phyloP scores from a whole-genome alignment of 108 stramenopile genomes.

The Discostella stelligeroides region DNA sequence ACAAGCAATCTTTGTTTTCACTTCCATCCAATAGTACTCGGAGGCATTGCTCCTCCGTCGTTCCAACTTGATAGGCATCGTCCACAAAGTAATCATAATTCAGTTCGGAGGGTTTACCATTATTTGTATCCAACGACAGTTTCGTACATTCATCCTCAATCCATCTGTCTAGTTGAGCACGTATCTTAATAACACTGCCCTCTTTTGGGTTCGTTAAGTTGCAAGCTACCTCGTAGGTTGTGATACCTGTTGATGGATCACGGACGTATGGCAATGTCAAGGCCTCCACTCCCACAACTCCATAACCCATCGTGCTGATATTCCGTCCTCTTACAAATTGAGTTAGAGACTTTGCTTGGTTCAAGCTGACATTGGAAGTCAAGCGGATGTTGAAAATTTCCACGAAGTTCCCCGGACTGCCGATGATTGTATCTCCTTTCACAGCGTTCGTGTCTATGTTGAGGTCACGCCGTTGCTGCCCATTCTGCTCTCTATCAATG shows the following conservation, averaged over 20 bases:
- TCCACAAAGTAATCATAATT: constrained; percentile 46
- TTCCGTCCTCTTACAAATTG: constrained; percentile 65
- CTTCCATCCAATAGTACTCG: constrained; percentile 21
- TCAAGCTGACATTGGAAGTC: constrained; percentile 39
- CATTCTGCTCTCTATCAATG: not conserved
- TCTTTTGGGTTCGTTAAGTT: constrained; percentile 67
- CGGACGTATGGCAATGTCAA: constrained; percentile 70
- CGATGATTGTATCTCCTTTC: constrained; percentile 58
- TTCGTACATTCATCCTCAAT: constrained; percentile 15
- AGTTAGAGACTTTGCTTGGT: constrained; percentile 64
- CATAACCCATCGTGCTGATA: constrained; percentile 44
- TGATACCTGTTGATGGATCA: constrained; percentile 11
- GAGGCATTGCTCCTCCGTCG: constrained; percentile 62
- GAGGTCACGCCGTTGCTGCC: constrained; percentile 1
- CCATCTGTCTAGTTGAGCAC: constrained; percentile 50
- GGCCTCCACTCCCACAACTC: constrained; percentile 78
- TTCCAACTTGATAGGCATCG: constrained; percentile 62
- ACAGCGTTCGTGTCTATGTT: not conserved
- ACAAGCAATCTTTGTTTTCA: not conserved
- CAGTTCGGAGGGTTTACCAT: not conserved
- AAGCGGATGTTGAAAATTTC: constrained; percentile 87
- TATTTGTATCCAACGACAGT: not conserved
- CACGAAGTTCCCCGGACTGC: constrained; percentile 70
- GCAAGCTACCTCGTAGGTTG: constrained; percentile 81
- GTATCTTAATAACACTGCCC: constrained; percentile 37